phyloP scores from a whole-genome alignment of 768 basidiomycete species.

The Flagelloscypha sp. region DNA sequence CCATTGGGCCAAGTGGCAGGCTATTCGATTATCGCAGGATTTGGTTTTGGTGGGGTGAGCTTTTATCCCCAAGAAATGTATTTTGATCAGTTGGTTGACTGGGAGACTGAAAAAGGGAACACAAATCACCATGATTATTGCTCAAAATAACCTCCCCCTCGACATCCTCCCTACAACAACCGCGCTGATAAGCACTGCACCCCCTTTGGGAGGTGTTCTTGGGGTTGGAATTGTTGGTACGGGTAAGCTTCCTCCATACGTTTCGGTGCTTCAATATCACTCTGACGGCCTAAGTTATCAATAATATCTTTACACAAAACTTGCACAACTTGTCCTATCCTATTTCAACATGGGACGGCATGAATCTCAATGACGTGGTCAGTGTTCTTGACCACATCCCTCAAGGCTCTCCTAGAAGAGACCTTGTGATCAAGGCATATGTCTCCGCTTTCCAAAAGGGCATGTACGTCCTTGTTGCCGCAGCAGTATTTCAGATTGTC shows the following conservation, averaged over 20 bases:
- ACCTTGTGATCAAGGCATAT: conserved; percentile 12
- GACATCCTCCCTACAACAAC: conserved; percentile 19
- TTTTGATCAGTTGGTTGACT: neutral
- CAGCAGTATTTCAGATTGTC: conserved; percentile 15
- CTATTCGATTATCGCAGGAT: conserved; percentile 15
- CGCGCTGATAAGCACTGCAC: conserved; percentile 14
- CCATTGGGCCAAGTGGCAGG: conserved; percentile 16
- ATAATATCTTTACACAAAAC: conserved; percentile 14
- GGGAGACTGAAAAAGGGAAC: conserved; percentile 15
- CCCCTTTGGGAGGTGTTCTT: conserved; percentile 17
- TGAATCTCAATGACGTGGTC: conserved; percentile 16
- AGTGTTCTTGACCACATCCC: conserved; percentile 10
- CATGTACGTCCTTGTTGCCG: conserved; percentile 13
- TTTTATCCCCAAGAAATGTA: too few relatives aligned
- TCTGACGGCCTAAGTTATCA: conserved; percentile 14
- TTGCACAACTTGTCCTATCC: conserved; percentile 1
- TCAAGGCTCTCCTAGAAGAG: conserved; percentile 4
- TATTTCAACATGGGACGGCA: conserved; percentile 5
- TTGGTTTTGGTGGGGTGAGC: conserved; percentile 19
- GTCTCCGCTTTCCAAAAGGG: conserved; percentile 15
- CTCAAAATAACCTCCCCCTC: conserved; percentile 15
- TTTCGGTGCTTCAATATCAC: neutral
- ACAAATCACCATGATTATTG: conserved; percentile 16
- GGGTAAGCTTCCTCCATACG: conserved; percentile 7
- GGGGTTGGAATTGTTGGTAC: conserved; percentile 19